These are phyloP conservation scores for Cyanidiococcus yangmingshanensis DNA, from an alignment of 23 red algal species.

Conservation along the genomic window DNA sequence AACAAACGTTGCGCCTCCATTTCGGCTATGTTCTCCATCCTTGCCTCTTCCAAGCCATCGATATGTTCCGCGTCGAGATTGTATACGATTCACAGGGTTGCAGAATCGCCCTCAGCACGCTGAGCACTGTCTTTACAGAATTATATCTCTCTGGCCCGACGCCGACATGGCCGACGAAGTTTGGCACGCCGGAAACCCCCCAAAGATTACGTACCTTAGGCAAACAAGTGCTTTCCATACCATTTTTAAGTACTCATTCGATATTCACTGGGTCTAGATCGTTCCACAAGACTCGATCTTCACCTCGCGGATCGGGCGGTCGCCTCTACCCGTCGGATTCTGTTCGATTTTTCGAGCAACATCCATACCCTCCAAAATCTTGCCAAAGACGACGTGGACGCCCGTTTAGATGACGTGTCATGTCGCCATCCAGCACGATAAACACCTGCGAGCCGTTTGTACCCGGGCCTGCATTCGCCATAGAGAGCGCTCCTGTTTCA, in stretches of 20 bases:
- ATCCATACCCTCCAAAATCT: conserved; percentile 76
- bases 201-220: too few relatives aligned
- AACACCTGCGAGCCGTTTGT: conserved; percentile 98
- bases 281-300: not conserved
- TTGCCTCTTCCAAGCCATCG: too few relatives aligned
- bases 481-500: conserved; percentile 62
- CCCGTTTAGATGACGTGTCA: conserved; percentile 30
- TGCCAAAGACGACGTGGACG: conserved; percentile 91
- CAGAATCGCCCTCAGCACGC: too few relatives aligned
- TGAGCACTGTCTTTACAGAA: too few relatives aligned
- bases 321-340: not conserved
- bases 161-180: too few relatives aligned
- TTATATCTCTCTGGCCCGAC: too few relatives aligned
- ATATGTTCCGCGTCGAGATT: too few relatives aligned
- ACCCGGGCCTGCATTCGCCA: conserved; percentile 90
- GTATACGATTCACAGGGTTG: too few relatives aligned
- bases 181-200: too few relatives aligned
- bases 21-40: too few relatives aligned
- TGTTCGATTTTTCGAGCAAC: conserved; percentile 71
- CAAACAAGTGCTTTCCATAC: too few relatives aligned
- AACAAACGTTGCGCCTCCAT: too few relatives aligned
- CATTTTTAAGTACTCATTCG: not conserved
- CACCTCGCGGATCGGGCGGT: not conserved
- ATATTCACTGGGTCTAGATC: not conserved
- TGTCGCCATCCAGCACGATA: conserved; percentile 24